These are phyloP conservation scores for Aphanomyces euteiches DNA, from an alignment of 352 stramenopile species.

Conservation along the genomic window DNA sequence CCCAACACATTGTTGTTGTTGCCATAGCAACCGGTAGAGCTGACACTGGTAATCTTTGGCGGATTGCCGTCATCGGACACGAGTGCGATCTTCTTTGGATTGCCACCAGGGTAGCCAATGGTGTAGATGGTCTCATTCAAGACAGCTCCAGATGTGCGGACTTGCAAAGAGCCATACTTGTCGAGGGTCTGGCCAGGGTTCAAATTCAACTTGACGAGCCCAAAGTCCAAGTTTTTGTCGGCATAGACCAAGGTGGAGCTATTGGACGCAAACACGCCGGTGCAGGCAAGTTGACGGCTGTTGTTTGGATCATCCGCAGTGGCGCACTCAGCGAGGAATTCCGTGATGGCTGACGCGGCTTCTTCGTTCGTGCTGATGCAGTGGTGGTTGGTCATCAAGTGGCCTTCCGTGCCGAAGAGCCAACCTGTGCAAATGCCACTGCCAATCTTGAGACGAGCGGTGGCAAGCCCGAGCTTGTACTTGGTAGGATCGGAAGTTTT, in stretches of 20 bases:
- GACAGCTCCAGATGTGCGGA: conserved; percentile 29
- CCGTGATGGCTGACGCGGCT: conserved; percentile 37
- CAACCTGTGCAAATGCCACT: conserved; percentile 47
- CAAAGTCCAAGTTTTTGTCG: conserved; percentile 51
- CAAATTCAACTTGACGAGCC: conserved; percentile 44
- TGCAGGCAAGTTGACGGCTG: conserved; percentile 36
- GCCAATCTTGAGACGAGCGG: conserved; percentile 54
- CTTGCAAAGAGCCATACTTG: conserved; percentile 35
- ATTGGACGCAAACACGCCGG: conserved; percentile 37
- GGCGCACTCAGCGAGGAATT: conserved; percentile 53
- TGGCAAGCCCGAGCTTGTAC: conserved; percentile 39
- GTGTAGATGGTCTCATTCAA: conserved; percentile 38
- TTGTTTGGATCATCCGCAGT: conserved; percentile 36
- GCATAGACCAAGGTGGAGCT: conserved; percentile 42
- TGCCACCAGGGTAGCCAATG: conserved; percentile 30
- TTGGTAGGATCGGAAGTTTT: not conserved
- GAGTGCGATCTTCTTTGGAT: conserved; percentile 33
- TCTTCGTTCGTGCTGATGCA: conserved; percentile 43
- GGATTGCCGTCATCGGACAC: conserved; percentile 40
- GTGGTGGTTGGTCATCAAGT: conserved; percentile 70
- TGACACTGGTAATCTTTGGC: conserved; percentile 41
- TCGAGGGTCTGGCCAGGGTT: conserved; percentile 31
- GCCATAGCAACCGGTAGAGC: conserved; percentile 38
- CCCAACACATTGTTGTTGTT: conserved; percentile 37
- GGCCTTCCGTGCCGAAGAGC: conserved; percentile 55